phyloP scores from a whole-genome alignment of 306 rosid species.

The Chamaecrista fasciculata region DNA sequence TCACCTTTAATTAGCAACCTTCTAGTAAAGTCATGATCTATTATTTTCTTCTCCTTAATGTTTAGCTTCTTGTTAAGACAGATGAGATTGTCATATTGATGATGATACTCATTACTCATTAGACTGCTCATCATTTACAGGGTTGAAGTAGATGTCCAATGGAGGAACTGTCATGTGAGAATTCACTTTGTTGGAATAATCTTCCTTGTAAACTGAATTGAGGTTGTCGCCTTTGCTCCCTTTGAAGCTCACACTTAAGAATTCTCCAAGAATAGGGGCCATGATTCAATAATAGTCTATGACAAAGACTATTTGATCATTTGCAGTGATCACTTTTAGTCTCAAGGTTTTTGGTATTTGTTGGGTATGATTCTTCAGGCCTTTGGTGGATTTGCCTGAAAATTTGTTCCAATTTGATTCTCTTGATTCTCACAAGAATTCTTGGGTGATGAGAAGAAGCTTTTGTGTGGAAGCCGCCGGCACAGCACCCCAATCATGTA shows the following conservation, averaged over 20 bases:
- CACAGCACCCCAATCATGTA: conserved; percentile 88
- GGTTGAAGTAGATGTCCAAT: conserved; percentile 34
- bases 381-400: conserved; percentile 12
- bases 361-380: conserved; percentile 27
- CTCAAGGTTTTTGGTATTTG: conserved; percentile 23
- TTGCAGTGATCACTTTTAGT: too few relatives aligned
- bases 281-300: conserved; percentile 45
- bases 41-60: conserved; percentile 25
- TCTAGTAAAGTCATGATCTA: conserved; percentile 20
- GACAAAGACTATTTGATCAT: too few relatives aligned
- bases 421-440: conserved; percentile 40
- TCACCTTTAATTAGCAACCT: conserved; percentile 26
- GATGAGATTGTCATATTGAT: conserved; percentile 33
- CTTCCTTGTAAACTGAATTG: conserved; percentile 27
- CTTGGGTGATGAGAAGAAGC: conserved; percentile 40
- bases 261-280: conserved; percentile 53
- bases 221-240: conserved; percentile 27
- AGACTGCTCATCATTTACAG: conserved; percentile 33
- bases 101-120: too few relatives aligned
- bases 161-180: conserved; percentile 35
- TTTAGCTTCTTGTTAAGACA: conserved; percentile 32
- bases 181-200: conserved; percentile 38
- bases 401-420: conserved; percentile 30
- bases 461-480: conserved; percentile 65
- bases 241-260: conserved; percentile 28